A percentile compares a stretch with the other conserved stretches of the same genome.
These are phyloP conservation scores for Hibiscus tridactylites DNA, from an alignment of 345 rosid species.

Conservation along the genomic window DNA sequence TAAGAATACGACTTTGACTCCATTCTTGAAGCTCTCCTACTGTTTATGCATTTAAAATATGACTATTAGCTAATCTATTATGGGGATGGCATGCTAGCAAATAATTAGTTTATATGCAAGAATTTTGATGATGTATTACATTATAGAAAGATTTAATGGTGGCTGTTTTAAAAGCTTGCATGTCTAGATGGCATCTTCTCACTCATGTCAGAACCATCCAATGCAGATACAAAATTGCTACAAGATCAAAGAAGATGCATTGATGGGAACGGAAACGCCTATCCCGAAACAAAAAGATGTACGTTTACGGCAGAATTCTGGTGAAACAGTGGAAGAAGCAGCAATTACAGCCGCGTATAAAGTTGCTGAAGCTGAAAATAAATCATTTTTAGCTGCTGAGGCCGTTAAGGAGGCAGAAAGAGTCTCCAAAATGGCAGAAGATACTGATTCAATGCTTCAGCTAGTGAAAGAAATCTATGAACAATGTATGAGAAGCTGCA, in stretches of 20 bases:
- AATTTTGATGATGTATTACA: not conserved
- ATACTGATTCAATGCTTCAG: constrained; percentile 34
- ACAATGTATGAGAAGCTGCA: constrained; percentile 30
- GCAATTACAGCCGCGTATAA: constrained; percentile 51
- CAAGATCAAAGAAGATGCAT: constrained; percentile 31
- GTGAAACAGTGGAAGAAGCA: constrained; percentile 36
- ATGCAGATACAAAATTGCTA: constrained; percentile 61
- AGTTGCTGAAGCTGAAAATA: constrained; percentile 67
- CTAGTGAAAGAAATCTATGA: constrained; percentile 46
- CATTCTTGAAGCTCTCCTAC: not conserved
- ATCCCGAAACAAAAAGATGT: constrained; percentile 35
- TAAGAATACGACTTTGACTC: not conserved
- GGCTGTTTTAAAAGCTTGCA: not conserved
- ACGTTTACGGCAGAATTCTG: constrained; percentile 24
- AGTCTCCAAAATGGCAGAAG: constrained; percentile 37
- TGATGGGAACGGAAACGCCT: constrained; percentile 29
- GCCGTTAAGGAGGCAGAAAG: constrained; percentile 48
- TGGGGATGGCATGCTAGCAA: not conserved
- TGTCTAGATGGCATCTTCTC: not conserved
- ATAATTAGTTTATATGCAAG: not conserved
- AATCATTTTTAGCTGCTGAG: constrained; percentile 38
- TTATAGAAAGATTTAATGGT: not conserved
- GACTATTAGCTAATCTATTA: not conserved
- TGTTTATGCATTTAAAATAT: not conserved
- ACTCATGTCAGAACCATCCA: not conserved